Evolutionary conservation across 2,329 filamentous ascomycete species (phyloP), one percentile per base, ranked within the genome.

Genomic region (Beauveria sp.): DNA sequence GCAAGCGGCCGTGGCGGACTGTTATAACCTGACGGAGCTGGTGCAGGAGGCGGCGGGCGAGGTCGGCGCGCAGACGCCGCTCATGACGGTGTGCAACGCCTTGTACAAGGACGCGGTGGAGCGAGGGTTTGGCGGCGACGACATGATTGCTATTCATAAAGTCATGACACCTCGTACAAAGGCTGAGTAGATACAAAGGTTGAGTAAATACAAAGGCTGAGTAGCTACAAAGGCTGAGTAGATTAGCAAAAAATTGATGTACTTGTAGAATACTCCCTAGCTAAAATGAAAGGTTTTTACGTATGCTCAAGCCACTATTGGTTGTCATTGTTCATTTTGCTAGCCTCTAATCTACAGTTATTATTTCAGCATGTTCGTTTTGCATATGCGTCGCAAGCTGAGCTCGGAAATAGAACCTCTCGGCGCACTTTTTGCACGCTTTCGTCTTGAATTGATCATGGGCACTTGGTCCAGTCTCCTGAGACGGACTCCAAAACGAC

Each of bases 1-100:
- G 6, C 71, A 73, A 51, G 71, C 69, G 0, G 56, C 68, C 0
- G 64, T 69, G 7, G 69, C 67, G 34, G 72, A 73, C 53, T 74
- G 70, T 58, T 69, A 67, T 24, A 72, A 72, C 22, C 68, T 65
- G 40, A 69, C 68, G 3, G 62, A 68, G 57, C 64, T 73, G 4
- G 71, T 73, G 24, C 61, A 64, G 6, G 30, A 62, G 4, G 71
- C 71, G 2, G 65, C 65, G 4, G 63, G 58, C 22, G 63, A 63
- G n/a, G 65, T 56, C 2, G 58, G 61, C 10, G 65, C 64, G 0
- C 51, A 65, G 40, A 54, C 67, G 3, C 70, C 70, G 14, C 58
- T 70, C 6, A 66, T 67, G 26, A 53, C 66, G 30, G 30, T 66
- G 0, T 69, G 68, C 49, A 63, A 62, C 6, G 50, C 61, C 2